A percentile compares a stretch with the other conserved stretches of the same genome.
These are phyloP conservation scores for Umbelopsis isabellina DNA, from an alignment of 192 early-diverging fungal species.

Conservation along the genomic window DNA sequence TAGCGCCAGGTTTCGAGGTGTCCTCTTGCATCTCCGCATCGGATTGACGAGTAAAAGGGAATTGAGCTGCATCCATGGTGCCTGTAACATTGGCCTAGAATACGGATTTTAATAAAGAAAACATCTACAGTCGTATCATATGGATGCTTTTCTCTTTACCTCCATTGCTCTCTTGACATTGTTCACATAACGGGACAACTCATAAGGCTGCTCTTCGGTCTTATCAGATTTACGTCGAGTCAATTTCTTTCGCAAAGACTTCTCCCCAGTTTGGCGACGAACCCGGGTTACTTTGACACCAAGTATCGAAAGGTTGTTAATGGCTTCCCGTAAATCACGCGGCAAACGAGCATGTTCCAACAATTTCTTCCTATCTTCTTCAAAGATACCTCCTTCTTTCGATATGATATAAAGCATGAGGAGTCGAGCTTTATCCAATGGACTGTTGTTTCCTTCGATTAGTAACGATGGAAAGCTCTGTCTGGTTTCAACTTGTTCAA, in stretches of 20 bases:
- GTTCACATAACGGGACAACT: conserved; percentile 77
- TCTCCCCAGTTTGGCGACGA: conserved; percentile 51
- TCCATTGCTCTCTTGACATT: conserved; percentile 65
- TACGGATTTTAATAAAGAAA: background rate
- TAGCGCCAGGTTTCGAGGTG: conserved; percentile 21
- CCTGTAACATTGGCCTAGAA: conserved; percentile 52
- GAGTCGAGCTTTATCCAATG: conserved; percentile 73
- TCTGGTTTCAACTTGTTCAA: too few relatives aligned
- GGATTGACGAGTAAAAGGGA: conserved; percentile 62
- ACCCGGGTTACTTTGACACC: conserved; percentile 61
- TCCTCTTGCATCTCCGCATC: conserved; percentile 53
- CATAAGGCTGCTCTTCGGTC: conserved; percentile 64
- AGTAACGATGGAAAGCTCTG: background rate
- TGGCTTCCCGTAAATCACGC: conserved; percentile 71
- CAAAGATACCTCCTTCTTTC: conserved; percentile 73
- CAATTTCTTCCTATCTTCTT: conserved; percentile 73
- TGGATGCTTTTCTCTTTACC: conserved; percentile 15
- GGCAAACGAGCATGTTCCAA: conserved; percentile 71
- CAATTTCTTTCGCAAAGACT: conserved; percentile 51
- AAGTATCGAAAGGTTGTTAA: conserved; percentile 72
- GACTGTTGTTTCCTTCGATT: background rate
- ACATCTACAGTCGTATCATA: background rate
- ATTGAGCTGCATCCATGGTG: conserved; percentile 57
- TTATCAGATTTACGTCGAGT: conserved; percentile 53
- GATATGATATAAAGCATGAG: conserved; percentile 83